Evolutionary conservation across 495 filamentous ascomycete species (phyloP).

Genomic region (Evernia prunastri): DNA sequence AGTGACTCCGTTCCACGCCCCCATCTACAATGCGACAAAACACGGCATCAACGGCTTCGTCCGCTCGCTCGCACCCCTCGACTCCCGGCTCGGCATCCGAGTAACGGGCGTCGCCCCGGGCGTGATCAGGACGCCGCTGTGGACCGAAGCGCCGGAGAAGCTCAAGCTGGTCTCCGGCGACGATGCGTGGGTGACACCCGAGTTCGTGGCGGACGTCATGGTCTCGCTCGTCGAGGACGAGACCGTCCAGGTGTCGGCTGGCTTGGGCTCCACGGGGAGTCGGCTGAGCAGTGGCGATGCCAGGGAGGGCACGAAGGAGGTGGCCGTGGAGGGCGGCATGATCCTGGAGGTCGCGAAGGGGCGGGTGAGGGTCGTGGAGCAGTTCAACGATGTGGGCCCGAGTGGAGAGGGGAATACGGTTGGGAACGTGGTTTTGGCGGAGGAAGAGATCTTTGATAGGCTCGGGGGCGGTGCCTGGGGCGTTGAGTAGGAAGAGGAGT

Average conservation of each 20-base stretch:
- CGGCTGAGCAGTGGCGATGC: neutral
- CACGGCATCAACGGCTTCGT: slow-evolving; percentile 58
- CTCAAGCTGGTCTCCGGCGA: slow-evolving; percentile 45
- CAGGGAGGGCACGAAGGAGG: slow-evolving; percentile 8
- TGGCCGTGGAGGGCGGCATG: slow-evolving; percentile 37
- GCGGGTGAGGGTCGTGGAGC: slow-evolving; percentile 44
- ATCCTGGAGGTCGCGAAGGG: slow-evolving; percentile 56
- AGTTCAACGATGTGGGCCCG: slow-evolving; percentile 55
- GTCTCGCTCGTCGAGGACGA: slow-evolving; percentile 50
- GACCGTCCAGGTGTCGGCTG: slow-evolving; percentile 27
- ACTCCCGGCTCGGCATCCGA: slow-evolving; percentile 48
- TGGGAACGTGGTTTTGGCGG: slow-evolving; percentile 34
- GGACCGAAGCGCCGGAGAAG: slow-evolving; percentile 65
- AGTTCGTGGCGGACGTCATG: slow-evolving; percentile 62
- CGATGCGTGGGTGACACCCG: slow-evolving; percentile 57
- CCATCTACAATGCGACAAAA: slow-evolving; percentile 58
- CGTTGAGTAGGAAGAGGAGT: neutral
- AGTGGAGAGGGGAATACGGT: slow-evolving; percentile 42
- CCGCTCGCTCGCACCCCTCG: slow-evolving; percentile 45
- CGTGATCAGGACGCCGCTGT: slow-evolving; percentile 60
- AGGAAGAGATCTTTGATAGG: slow-evolving; percentile 43
- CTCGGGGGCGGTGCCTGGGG: slow-evolving; percentile 36
- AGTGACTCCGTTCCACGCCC: slow-evolving; percentile 38
- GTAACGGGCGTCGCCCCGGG: slow-evolving; percentile 63
- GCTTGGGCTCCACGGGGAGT: neutral